Evolutionary conservation across 768 basidiomycete genomes (phyloP), one percentile per base, ranked within the genome.

Genomic region (Amanita muscaria): DNA sequence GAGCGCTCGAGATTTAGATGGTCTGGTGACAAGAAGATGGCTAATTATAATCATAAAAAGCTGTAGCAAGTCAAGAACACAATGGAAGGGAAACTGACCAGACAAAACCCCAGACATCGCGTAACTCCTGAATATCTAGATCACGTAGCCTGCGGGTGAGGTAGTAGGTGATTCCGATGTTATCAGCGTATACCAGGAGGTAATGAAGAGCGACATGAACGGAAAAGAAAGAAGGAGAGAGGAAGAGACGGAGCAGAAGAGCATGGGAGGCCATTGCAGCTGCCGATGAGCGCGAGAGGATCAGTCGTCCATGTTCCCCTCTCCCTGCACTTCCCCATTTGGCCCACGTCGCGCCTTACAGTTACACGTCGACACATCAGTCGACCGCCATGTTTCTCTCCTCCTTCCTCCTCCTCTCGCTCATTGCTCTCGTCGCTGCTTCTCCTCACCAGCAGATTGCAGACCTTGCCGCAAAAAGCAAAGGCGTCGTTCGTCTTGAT

Each of bases 171-270:
- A 92, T 90, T 7, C 87, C 89, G 53, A 92, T 83, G 64, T 90
- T 88, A 68, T 89, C 85, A 12, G 81, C 72, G 62, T 92, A 91
- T 30, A 77, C 53, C 51, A 77, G 74, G 46, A 92, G 77, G 58
- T 97, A 97, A 55, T 83, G 78, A 51, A 97, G 80, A 23, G 92
- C 92, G 54, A 93, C 84, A 69, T 93, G 87, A 44, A 94, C 86
- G 9, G 86, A 87, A 68, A 96, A 97, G 71, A 88, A 97, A 27
- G 81, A 80, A 3, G 88, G 85, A 15, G 88, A 90, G 46, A 93
- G 81, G 61, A 96, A 94, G 39, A 97, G 80, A 23, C 92, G 83
- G 44, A 97, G 77, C 42, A 93, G 82, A 49, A 91, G 72, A 36
- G 79, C 87, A 84, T 91, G 86, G 53, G 83, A 86, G 62, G 73